phyloP scores from a whole-genome alignment of 1,284 basidiomycete genomes.

The Ustilago nuda region DNA sequence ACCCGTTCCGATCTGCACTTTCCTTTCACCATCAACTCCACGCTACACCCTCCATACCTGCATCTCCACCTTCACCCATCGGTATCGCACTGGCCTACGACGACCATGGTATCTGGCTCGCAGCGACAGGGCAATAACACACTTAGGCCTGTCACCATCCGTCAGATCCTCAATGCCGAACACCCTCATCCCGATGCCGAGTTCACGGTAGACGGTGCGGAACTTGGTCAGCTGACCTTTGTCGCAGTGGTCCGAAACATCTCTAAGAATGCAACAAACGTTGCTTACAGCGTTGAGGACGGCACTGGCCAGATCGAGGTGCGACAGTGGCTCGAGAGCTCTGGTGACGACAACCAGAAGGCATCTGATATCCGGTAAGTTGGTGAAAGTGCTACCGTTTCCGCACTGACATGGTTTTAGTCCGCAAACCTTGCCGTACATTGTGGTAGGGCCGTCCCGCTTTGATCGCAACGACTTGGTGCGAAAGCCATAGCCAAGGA shows the following conservation, averaged over 20 bases:
- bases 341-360: slow-evolving; percentile 71
- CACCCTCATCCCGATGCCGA: slow-evolving; percentile 90
- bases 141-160: slow-evolving; percentile 85
- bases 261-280: slow-evolving; percentile 82
- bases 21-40: neutral
- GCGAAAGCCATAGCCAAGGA: no score
- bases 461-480: neutral
- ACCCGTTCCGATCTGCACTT: neutral
- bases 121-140: slow-evolving; percentile 60
- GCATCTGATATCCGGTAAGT: slow-evolving; percentile 60
- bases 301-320: slow-evolving; percentile 89
- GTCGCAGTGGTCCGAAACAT: slow-evolving; percentile 84
- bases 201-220: slow-evolving; percentile 83
- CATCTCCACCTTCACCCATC: neutral
- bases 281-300: slow-evolving; percentile 85
- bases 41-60: neutral
- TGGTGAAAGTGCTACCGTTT: neutral
- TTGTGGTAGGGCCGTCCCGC: no score
- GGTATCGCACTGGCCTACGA: neutral
- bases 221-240: slow-evolving; percentile 82
- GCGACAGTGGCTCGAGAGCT: slow-evolving; percentile 85
- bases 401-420: neutral
- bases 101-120: slow-evolving; percentile 10
- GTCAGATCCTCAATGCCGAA: slow-evolving; percentile 80
- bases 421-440: neutral